These are phyloP conservation scores for Candida coquimbonensis DNA, from an alignment of 805 yeast species.

Conservation along the genomic window DNA sequence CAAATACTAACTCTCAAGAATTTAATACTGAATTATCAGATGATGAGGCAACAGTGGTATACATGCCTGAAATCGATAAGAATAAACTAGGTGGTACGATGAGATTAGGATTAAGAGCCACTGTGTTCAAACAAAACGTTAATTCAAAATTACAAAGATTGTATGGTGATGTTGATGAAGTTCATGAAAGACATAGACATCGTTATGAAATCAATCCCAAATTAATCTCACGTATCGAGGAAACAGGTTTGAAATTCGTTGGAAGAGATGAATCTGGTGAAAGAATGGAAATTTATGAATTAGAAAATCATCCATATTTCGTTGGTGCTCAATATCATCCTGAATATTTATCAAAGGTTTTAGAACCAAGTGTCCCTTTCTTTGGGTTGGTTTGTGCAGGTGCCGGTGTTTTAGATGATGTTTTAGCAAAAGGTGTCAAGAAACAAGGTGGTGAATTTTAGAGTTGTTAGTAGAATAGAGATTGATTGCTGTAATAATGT, in stretches of 20 bases:
- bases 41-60: constrained; percentile 70
- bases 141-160: constrained; percentile 67
- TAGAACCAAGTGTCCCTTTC: constrained; percentile 95
- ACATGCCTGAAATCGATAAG: constrained; percentile 98
- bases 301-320: constrained; percentile 79
- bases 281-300: constrained; percentile 92
- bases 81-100: constrained; percentile 96
- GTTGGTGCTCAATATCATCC: constrained; percentile 99
- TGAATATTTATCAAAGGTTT: constrained; percentile 91
- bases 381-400: constrained; percentile 95
- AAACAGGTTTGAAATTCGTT: constrained; percentile 75
- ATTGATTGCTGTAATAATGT: too few relatives aligned
- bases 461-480: not conserved
- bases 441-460: constrained; percentile 24
- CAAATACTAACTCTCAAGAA: constrained; percentile 74
- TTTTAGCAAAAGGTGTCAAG: constrained; percentile 36
- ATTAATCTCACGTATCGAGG: constrained; percentile 63
- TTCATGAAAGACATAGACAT: constrained; percentile 95
- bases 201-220: constrained; percentile 95
- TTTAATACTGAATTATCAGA: constrained; percentile 59
- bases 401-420: constrained; percentile 69
- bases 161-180: constrained; percentile 63
- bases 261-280: constrained; percentile 87
- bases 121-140: constrained; percentile 67
- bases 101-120: constrained; percentile 94